Evolutionary conservation across 306 rosid genomes (phyloP), one percentile per base, ranked within the genome.

Genomic region (Fragaria ananassa): DNA sequence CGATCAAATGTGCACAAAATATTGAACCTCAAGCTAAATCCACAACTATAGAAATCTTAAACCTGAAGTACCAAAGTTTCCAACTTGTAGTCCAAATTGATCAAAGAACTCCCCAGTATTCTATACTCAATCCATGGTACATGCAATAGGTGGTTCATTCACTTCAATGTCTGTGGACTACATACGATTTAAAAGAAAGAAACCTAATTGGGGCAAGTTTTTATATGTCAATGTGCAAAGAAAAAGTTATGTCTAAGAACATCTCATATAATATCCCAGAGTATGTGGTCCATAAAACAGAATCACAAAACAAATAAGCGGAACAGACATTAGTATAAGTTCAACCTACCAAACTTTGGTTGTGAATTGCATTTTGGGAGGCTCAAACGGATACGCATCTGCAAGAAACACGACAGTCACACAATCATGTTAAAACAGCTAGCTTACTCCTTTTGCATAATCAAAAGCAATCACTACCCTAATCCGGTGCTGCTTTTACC

Each of bases 311-410:
- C 2, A 62, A 17, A 47, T 2, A 57, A 64, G 2, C 29, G 11
- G 35, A 62, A 18, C 29, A 61, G 7, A 74, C 42, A 18, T 18
- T 18, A 27, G 23, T 41, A 46, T 11, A 57, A 72, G 21, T 56
- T 34, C 56, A 35, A 27, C 85, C 49, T 85, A 95, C 99, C 99
- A 95, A 67, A 95, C 98, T 92, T 95, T 95, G 19, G 98, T 95
- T 5, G 92, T 63, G 80, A 95, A 95, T 76, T 89, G 86, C 99
- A 95, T 95, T 86, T 92, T 95, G 14, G 98, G 99, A 2, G 99
- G 99, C 84, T 95, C 97, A 80, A 95, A 95, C 2, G 99, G 99
- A 82, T 95, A 95, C 8, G 97, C 98, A 73, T 95, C 99, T 95
- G 89, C 93, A 74, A 79, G 25, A 78, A 79, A 46, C 39, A 44